Base-by-base conservation (phyloP, 2,329 filamentous ascomycete species). In the Hyphodiscus sp. region DNA sequence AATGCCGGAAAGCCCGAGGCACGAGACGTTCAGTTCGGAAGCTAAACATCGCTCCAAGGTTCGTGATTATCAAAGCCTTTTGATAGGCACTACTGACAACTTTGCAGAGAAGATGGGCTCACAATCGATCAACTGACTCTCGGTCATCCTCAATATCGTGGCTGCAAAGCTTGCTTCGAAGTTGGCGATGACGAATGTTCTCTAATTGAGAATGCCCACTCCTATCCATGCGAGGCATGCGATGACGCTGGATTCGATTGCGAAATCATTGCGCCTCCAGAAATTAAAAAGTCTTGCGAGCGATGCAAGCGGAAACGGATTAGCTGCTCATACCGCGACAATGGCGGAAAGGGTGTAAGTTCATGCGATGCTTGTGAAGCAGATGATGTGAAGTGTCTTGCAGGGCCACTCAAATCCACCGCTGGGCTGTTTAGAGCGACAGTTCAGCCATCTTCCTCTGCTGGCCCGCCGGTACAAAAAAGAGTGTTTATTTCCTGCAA, bases 151-250 rank as follows among this genome's bases (percentile, higher is more conserved):
- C 62, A 65, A 38, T 57, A 52, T 13, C 51, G 57, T n/a, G 63
- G 63, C 10, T 67, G 64, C 47, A 65, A 60, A 51, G 41, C 56
- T 11, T 67, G 64, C 49, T 64, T 65, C 38, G 47, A 53, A 2
- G 23, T 50, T 2, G 58, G 58, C 16, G 53, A 61, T 26, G 59
- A 67, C 26, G 52, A 56, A 19, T 67, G 63, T 26, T 56, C 58
- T 11, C 59, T 67, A 2, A 60, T 66, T 23, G 38, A 61, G 6
- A 41, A 60, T n/a, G 33, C 11, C 7, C 38, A 56, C 11, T 46
- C 51, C 7, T 66, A 61, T 41, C 65, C 64, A 1, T 67, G 65
- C 50, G 51, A 55, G 19, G 52, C 51, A 13, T 67, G 65, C 33
- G 47, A 58, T 3, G 64, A 66, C 33, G 56, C 50, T 1, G 50